Evolutionary conservation across 176 grass and related monocot species (phyloP).

Genomic region (Alopecurus myosuroides): DNA sequence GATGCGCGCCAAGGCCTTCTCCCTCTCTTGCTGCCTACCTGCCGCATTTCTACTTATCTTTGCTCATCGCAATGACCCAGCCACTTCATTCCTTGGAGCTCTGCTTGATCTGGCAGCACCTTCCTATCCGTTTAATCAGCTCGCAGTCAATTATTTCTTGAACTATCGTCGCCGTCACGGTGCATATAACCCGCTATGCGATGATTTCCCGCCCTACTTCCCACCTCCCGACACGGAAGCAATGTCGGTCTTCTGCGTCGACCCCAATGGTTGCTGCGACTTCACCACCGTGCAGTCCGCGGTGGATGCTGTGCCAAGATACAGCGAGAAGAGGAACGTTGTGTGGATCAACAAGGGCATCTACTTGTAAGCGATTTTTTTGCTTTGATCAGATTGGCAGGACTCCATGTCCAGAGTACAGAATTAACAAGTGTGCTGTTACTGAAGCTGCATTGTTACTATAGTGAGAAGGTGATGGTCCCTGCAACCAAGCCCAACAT

Average conservation of each 20-base stretch:
- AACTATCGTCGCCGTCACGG: not conserved
- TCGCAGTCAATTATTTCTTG: not conserved
- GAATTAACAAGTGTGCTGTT: not conserved
- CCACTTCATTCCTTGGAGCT: constrained; percentile 1
- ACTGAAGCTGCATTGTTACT: constrained; percentile 24
- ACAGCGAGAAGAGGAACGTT: constrained; percentile 55
- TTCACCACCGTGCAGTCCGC: constrained; percentile 73
- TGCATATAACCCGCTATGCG: constrained; percentile 38
- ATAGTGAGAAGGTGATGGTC: constrained; percentile 76
- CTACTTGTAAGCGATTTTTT: constrained; percentile 59
- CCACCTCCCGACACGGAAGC: constrained; percentile 40
- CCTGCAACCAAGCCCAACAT: constrained; percentile 69
- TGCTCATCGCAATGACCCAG: not conserved
- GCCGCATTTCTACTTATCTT: constrained; percentile 32
- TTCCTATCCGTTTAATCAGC: not conserved
- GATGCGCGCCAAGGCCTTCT: constrained; percentile 22
- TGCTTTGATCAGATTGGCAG: not conserved
- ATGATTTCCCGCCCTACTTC: constrained; percentile 62
- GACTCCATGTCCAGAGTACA: not conserved
- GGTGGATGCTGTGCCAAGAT: constrained; percentile 37
- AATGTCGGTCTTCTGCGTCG: constrained; percentile 52
- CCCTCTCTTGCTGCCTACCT: constrained; percentile 23
- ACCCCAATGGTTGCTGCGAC: constrained; percentile 68
- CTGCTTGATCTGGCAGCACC: constrained; percentile 5
- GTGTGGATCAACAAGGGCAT: constrained; percentile 89